Percentiles rank a stretch among this genome's conserved stretches.
phyloP scores from a whole-genome alignment of 83 land plant species.

The Thuja plicata region DNA sequence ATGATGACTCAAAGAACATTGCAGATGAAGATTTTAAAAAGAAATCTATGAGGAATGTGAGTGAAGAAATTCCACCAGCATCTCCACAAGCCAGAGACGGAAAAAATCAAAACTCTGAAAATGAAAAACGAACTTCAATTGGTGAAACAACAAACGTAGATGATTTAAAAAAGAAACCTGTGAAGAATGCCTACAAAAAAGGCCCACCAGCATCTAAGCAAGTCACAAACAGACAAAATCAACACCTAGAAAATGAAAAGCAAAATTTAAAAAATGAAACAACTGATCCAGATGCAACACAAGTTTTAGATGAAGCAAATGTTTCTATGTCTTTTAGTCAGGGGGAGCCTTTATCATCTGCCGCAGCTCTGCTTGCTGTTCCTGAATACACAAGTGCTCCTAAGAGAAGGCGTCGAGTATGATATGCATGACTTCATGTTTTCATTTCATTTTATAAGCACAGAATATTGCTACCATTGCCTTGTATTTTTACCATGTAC shows the following conservation, averaged over 20 bases:
- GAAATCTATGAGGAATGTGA: background rate
- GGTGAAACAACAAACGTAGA: background rate
- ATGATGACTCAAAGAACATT: slow-evolving; percentile 5
- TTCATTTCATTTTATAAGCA: background rate
- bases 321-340: background rate
- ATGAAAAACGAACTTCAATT: background rate
- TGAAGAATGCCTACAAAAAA: background rate
- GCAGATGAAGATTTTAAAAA: background rate
- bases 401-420: slow-evolving; percentile 1
- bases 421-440: background rate
- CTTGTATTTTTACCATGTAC: background rate
- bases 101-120: background rate
- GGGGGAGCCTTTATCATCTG: slow-evolving; percentile 1
- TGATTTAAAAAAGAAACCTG: slow-evolving; percentile 1
- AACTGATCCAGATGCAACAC: slow-evolving; percentile 15
- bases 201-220: background rate
- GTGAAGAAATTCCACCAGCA: background rate
- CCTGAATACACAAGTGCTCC: slow-evolving; percentile 14
- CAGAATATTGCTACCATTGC: background rate
- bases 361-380: slow-evolving; percentile 14
- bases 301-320: slow-evolving; percentile 17
- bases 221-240: background rate
- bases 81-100: background rate
- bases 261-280: background rate
- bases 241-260: background rate